Conservation (phyloP, 352 stramenopile species). For the Phytophthora sp. region DNA sequence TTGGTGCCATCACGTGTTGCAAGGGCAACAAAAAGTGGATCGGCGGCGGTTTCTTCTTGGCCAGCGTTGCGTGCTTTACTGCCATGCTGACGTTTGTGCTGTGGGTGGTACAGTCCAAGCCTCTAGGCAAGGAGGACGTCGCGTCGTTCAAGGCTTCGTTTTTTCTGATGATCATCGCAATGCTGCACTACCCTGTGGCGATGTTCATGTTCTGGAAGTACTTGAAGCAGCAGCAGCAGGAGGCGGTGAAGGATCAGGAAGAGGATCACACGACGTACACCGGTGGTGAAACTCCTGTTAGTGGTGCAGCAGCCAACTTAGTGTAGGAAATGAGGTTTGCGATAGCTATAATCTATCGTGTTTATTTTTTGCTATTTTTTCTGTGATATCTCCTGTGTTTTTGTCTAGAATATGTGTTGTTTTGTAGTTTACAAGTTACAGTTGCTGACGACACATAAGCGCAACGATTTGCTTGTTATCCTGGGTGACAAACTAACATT, state of each 20-base stretch:
- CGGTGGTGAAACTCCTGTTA: background rate
- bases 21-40: constrained; percentile 19
- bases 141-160: constrained; percentile 55
- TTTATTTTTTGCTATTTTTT: no score
- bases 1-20: constrained; percentile 56
- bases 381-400: no score
- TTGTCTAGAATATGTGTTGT: no score
- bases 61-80: constrained; percentile 1
- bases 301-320: background rate
- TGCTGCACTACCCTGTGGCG: constrained; percentile 47
- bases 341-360: no score
- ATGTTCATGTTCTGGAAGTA: constrained; percentile 25
- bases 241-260: background rate
- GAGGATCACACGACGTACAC: constrained; percentile 15
- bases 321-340: no score
- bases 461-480: no score
- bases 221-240: constrained; percentile 12
- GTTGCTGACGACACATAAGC: no score
- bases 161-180: constrained; percentile 53
- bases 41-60: constrained; percentile 7
- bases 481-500: no score
- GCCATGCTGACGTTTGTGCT: constrained; percentile 23
- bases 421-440: no score
- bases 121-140: constrained; percentile 60
- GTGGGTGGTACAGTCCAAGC: constrained; percentile 53